Conservation (phyloP, 108 stramenopile genomes). For the Nitzschia sp. region DNA sequence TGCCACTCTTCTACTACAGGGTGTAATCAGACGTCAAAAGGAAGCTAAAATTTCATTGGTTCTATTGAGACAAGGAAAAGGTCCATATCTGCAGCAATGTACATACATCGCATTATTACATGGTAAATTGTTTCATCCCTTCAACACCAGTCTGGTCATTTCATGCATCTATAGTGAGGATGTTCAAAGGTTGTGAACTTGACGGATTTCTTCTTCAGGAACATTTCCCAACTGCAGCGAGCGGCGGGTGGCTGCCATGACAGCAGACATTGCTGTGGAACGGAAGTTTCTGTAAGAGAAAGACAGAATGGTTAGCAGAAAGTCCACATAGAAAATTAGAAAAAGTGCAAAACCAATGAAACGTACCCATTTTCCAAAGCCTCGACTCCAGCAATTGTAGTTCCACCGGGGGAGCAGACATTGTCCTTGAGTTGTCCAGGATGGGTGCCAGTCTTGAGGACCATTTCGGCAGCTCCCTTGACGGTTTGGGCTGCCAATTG, state of each 20-base stretch:
- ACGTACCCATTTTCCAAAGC: conserved; percentile 87
- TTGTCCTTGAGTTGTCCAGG: conserved; percentile 90
- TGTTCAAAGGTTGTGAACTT: conserved; percentile 63
- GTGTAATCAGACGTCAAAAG: no score
- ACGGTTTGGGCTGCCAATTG: conserved; percentile 93
- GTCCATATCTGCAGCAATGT: not conserved
- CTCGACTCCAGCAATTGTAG: conserved; percentile 93
- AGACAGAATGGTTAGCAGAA: not conserved
- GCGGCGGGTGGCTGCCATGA: conserved; percentile 70
- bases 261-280: conserved; percentile 67
- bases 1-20: no score
- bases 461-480: conserved; percentile 96
- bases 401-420: conserved; percentile 91
- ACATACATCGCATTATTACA: no score
- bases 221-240: conserved; percentile 77
- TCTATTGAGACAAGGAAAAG: no score
- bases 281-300: conserved; percentile 56
- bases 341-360: not conserved
- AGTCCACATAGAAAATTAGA: conserved; percentile 1
- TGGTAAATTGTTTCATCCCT: no score
- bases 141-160: no score
- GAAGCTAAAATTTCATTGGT: no score
- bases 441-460: conserved; percentile 85
- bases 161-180: not conserved
- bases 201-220: conserved; percentile 63